Percentiles rank a stretch among this genome's conserved stretches.
These are phyloP conservation scores for Globomyces sp. DNA, from an alignment of 371 early-diverging fungal species.

Conservation along the genomic window DNA sequence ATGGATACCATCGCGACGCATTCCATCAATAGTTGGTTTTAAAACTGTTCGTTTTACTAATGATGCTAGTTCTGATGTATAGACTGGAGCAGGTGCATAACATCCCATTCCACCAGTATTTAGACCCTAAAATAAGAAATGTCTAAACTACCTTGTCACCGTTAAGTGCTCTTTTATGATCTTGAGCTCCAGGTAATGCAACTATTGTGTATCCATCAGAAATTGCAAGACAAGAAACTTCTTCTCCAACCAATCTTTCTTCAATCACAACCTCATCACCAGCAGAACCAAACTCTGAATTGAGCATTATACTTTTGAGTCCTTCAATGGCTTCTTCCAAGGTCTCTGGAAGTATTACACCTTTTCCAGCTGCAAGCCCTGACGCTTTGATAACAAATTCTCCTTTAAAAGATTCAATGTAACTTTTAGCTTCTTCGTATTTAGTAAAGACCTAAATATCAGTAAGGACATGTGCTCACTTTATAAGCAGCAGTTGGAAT, in stretches of 20 bases:
- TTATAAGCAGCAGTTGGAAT: conserved; percentile 95
- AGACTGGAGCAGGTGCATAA: conserved; percentile 94
- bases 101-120: conserved; percentile 99
- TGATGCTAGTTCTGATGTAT: conserved; percentile 69
- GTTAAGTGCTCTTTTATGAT: conserved; percentile 94
- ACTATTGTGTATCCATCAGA: conserved; percentile 95
- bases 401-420: conserved; percentile 61
- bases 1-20: conserved; percentile 77
- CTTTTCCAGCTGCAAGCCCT: conserved; percentile 97
- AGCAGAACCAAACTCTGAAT: conserved; percentile 84
- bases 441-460: conserved; percentile 65
- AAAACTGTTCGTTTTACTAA: conserved; percentile 76
- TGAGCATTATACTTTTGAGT: conserved; percentile 83
- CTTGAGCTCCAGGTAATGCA: conserved; percentile 90
- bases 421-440: conserved; percentile 73
- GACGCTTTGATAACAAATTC: conserved; percentile 87
- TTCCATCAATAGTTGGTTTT: conserved; percentile 91
- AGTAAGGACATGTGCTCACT: conserved; percentile 24
- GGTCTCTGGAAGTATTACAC: conserved; percentile 86
- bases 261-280: conserved; percentile 90
- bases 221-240: conserved; percentile 86
- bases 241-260: conserved; percentile 90
- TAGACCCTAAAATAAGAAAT: conserved; percentile 61
- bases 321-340: conserved; percentile 86
- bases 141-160: conserved; percentile 53